Base-by-base conservation (phyloP, 2,329 filamentous ascomycete species). In the Pseudogymnoascus sp. region DNA sequence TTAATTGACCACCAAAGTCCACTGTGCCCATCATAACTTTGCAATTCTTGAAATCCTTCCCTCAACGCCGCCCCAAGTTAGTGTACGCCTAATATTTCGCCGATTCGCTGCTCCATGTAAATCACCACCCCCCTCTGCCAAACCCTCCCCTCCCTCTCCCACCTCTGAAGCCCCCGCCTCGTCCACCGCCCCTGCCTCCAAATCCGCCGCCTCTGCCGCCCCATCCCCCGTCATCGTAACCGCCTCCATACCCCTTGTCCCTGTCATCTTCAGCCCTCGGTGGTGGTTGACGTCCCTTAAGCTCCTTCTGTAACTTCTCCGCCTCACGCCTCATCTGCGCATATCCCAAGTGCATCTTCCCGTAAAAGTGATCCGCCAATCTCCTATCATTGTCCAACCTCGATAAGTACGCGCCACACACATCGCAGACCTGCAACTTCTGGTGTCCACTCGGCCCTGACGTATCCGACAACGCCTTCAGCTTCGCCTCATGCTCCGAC, bases 321-420 rank as follows among this genome's bases (percentile, higher is more conserved):
- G 86, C 92, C 2, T 92, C 95, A 81, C 95, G 96, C 71, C 95
- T 86, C 95, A 99, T 99, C 78, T 96, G 91, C 14, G 95, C 95
- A 75, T 98, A 99, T 0, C 95, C 95, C 64, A 99, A 79, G 74
- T 99, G 95, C 95, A 99, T 99, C 81, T 99, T 99, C 21, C 95
- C 95, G 77, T 97, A 98, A 75, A 99, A 99, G 76, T 99, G 95
- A 75, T 99, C 95, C 19, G 95, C 95, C 73, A 99, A 77, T 31
- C 95, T 84, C 37, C 95, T 85, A 75, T 99, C 95, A 74, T 99
- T 99, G 75, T 99, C 95, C 34, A 99, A 83, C 21, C 95, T 81
- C 67, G 88, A 92, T 39, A 99, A 83, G 75, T 98, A 99, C 5
- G 95, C 95, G 67, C 95, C 95, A 76, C 95, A 99, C 0, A 98